phyloP scores from a whole-genome alignment of 176 grass and related monocot genomes.

The Avena sativa region DNA sequence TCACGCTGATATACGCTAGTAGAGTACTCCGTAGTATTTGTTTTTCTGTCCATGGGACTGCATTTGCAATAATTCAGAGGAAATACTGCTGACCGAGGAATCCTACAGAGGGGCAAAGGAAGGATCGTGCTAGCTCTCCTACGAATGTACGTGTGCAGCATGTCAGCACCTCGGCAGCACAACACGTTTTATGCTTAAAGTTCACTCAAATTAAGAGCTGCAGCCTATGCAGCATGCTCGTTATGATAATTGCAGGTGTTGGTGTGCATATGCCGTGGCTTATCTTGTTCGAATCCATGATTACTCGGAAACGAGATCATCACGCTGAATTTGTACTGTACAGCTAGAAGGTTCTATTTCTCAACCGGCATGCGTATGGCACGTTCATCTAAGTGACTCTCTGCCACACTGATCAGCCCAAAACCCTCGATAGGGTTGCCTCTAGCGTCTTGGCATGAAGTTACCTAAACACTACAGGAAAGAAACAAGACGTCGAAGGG shows the following conservation, averaged over 20 bases:
- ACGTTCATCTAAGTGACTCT: no score
- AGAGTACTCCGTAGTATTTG: not conserved
- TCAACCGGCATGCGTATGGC: no score
- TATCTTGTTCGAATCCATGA: slow-evolving; percentile 23
- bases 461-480: no score
- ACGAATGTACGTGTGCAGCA: slow-evolving; percentile 15
- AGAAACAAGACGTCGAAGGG: no score
- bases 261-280: slow-evolving; percentile 47
- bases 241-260: slow-evolving; percentile 34
- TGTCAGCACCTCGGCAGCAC: slow-evolving; percentile 34
- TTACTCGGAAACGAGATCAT: not conserved
- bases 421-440: no score
- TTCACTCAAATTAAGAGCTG: slow-evolving; percentile 43
- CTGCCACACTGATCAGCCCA: no score
- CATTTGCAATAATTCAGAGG: slow-evolving; percentile 47
- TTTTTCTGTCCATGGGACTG: not conserved
- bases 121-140: slow-evolving; percentile 29
- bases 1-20: slow-evolving; percentile 18
- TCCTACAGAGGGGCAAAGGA: not conserved
- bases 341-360: not conserved
- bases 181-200: slow-evolving; percentile 52
- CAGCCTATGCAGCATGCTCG: slow-evolving; percentile 24
- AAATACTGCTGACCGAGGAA: slow-evolving; percentile 8
- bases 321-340: slow-evolving; percentile 20
- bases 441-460: no score